Evolutionary conservation across 768 basidiomycete species (phyloP).

Genomic region (Coprinopsis strossmayeri): DNA sequence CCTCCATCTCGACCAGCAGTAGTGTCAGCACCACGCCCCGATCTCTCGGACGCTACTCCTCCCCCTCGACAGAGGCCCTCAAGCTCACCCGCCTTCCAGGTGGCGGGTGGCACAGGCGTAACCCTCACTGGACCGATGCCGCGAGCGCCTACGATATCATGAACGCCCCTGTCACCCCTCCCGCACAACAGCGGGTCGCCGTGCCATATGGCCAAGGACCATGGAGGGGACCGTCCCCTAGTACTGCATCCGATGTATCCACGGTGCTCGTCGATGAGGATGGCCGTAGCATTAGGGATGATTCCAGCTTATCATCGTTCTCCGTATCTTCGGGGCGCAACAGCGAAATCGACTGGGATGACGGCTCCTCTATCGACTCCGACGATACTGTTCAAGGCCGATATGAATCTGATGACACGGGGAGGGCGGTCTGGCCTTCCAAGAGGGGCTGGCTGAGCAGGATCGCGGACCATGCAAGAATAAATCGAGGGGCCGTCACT

Average conservation of each 20-base stretch:
- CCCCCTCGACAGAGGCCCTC: constrained; percentile 5
- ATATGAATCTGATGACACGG: background rate
- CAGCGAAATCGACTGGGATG: background rate
- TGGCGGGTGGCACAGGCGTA: constrained; percentile 6
- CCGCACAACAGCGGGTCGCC: background rate
- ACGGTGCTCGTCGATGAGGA: constrained; percentile 5
- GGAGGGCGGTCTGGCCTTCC: too few relatives aligned
- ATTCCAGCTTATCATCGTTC: background rate
- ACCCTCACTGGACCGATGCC: constrained; percentile 7
- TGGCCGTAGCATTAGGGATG: background rate
- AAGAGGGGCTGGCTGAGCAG: too few relatives aligned
- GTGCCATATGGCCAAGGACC: too few relatives aligned
- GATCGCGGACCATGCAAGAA: constrained; percentile 2
- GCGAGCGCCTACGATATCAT: background rate
- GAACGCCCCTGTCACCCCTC: background rate
- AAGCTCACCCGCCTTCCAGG: constrained; percentile 2
- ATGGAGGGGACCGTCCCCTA: background rate
- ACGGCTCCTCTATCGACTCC: constrained; percentile 1
- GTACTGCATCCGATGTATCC: constrained; percentile 1
- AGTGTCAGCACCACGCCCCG: background rate
- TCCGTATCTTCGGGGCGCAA: background rate
- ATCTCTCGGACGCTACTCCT: background rate
- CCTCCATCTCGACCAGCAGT: background rate
- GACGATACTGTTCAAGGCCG: background rate
- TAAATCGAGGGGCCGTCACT: constrained; percentile 1